Percentiles rank a stretch among this genome's conserved stretches.
These are phyloP conservation scores for Zygosaccharomyces bailii DNA, from an alignment of 805 yeast genomes.

Conservation along the genomic window DNA sequence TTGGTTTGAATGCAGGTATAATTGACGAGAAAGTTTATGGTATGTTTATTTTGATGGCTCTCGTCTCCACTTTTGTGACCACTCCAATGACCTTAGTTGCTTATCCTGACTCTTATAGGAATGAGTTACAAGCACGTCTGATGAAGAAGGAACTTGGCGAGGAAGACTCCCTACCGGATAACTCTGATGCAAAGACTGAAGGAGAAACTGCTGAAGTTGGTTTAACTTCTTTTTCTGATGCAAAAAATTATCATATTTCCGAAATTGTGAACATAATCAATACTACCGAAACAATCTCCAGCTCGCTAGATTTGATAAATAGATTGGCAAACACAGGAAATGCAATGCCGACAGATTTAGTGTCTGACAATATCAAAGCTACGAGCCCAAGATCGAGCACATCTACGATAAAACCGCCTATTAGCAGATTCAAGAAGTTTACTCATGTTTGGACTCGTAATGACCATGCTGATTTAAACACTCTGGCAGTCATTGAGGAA, in stretches of 20 bases:
- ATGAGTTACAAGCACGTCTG: slow-evolving; percentile 39
- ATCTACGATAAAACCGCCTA: slow-evolving; percentile 18
- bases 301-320: slow-evolving; percentile 31
- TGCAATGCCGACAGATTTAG: background rate
- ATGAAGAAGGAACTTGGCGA: slow-evolving; percentile 33
- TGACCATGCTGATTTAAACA: slow-evolving; percentile 25
- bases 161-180: slow-evolving; percentile 22
- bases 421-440: slow-evolving; percentile 20
- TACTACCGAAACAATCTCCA: slow-evolving; percentile 32
- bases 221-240: slow-evolving; percentile 22
- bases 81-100: slow-evolving; percentile 64
- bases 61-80: slow-evolving; percentile 72
- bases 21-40: slow-evolving; percentile 63
- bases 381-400: slow-evolving; percentile 22
- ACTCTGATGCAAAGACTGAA: background rate
- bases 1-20: slow-evolving; percentile 70
- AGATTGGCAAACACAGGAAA: slow-evolving; percentile 19
- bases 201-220: background rate
- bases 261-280: slow-evolving; percentile 27
- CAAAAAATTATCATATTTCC: slow-evolving; percentile 20
- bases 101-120: slow-evolving; percentile 63
- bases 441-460: slow-evolving; percentile 17
- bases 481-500: slow-evolving; percentile 23
- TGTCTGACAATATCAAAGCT: slow-evolving; percentile 3
- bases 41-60: slow-evolving; percentile 81